Evolutionary conservation across 768 basidiomycete genomes (phyloP).

Genomic region (Leccinum sublutescens): DNA sequence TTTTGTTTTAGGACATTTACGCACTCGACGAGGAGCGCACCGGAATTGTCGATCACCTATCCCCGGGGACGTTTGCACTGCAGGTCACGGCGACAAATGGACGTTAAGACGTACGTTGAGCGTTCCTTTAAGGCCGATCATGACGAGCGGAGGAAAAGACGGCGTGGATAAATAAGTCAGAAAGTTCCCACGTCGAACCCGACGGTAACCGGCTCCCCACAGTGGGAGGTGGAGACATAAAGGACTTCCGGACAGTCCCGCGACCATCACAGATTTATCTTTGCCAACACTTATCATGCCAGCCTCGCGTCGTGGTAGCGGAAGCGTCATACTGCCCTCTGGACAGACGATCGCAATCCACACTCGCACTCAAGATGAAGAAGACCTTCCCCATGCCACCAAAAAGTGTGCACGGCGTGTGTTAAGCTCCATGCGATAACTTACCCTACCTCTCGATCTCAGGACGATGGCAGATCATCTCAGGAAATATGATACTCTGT

Average conservation of each 20-base stretch:
- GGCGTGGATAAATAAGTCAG: slow-evolving; percentile 14
- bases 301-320: slow-evolving; percentile 74
- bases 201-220: neutral
- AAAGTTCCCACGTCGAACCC: slow-evolving; percentile 23
- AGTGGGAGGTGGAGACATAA: neutral
- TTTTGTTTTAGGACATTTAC: slow-evolving; percentile 96
- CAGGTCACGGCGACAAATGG: neutral
- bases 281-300: slow-evolving; percentile 46
- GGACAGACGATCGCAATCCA: slow-evolving; percentile 84
- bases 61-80: neutral
- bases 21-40: slow-evolving; percentile 91
- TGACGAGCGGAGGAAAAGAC: slow-evolving; percentile 30
- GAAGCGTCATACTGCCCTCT: slow-evolving; percentile 65
- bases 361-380: slow-evolving; percentile 84
- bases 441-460: slow-evolving; percentile 10
- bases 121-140: slow-evolving; percentile 95
- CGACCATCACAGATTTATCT: neutral
- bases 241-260: neutral
- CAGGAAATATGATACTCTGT: slow-evolving; percentile 85
- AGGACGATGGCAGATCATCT: slow-evolving; percentile 95
- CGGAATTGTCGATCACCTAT: slow-evolving; percentile 96
- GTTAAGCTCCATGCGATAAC: neutral
- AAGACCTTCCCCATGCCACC: slow-evolving; percentile 89
- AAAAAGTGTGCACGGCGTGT: slow-evolving; percentile 60
- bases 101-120: slow-evolving; percentile 61